Evolutionary conservation across 129 eudicot genomes (phyloP).

Genomic region (Dittrichia graveolens): DNA sequence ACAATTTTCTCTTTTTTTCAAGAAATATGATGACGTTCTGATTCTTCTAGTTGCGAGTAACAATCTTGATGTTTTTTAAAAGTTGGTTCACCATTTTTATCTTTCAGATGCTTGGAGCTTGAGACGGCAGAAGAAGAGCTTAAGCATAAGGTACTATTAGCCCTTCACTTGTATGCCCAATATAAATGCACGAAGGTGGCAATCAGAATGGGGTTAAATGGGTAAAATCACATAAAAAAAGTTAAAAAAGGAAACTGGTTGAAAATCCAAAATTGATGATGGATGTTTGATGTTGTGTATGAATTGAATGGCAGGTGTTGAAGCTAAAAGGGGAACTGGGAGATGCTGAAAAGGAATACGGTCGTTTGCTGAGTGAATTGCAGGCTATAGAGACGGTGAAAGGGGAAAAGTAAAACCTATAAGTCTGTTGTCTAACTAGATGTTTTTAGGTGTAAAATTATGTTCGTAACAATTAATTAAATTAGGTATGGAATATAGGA

Average conservation of each 20-base stretch:
- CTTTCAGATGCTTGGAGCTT: slow-evolving; percentile 61
- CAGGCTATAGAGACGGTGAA: slow-evolving; percentile 49
- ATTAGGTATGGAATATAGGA: slow-evolving; percentile 2
- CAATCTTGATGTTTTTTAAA: not conserved
- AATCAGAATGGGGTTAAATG: not conserved
- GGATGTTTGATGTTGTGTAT: slow-evolving; percentile 9
- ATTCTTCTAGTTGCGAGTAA: not conserved
- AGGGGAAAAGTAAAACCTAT: slow-evolving; percentile 32
- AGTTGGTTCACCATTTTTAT: not conserved
- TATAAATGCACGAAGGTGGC: slow-evolving; percentile 2
- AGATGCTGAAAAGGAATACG: slow-evolving; percentile 51
- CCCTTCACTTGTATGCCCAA: not conserved
- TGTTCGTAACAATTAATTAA: not conserved
- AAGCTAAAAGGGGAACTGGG: slow-evolving; percentile 47
- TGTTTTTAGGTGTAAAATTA: slow-evolving; percentile 22
- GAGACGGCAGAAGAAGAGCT: slow-evolving; percentile 67
- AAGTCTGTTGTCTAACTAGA: not conserved
- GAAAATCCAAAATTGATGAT: no score
- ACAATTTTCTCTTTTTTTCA: not conserved
- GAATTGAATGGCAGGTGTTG: slow-evolving; percentile 42
- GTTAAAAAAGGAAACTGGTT: not conserved
- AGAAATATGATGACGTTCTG: not conserved
- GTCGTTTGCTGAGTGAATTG: slow-evolving; percentile 49
- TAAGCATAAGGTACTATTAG: slow-evolving; percentile 51
- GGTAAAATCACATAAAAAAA: not conserved